These are phyloP conservation scores for Fusarium staphyleae DNA, from an alignment of 2,329 filamentous ascomycete species.

Conservation along the genomic window DNA sequence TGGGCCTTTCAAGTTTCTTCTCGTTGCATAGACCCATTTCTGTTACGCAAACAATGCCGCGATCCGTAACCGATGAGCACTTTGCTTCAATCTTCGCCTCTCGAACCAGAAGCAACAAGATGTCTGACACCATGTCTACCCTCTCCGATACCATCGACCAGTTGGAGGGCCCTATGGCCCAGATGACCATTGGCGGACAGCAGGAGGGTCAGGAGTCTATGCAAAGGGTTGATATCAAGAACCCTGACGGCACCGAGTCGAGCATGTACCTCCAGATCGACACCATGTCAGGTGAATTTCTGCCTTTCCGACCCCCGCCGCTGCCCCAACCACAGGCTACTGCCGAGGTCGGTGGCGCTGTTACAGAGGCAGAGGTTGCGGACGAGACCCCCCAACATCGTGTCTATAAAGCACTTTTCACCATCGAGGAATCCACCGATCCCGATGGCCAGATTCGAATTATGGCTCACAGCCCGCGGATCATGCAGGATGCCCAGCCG, in stretches of 20 bases:
- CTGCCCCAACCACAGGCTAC: constrained; percentile 68
- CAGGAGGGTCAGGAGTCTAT: constrained; percentile 55
- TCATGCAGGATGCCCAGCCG: constrained; percentile 58
- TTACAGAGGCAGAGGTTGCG: constrained; percentile 44
- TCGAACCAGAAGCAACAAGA: constrained; percentile 58
- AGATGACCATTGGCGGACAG: constrained; percentile 56
- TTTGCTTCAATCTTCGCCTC: constrained; percentile 85
- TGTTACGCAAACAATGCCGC: constrained; percentile 81
- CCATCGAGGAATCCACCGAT: constrained; percentile 71
- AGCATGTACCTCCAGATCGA: constrained; percentile 72
- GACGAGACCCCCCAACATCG: constrained; percentile 56
- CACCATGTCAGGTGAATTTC: constrained; percentile 72
- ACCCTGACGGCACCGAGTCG: constrained; percentile 63
- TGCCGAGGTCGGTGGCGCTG: constrained; percentile 48
- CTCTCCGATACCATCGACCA: constrained; percentile 66
- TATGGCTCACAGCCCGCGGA: constrained; percentile 65
- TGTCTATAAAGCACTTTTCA: constrained; percentile 70
- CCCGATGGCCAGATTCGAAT: constrained; percentile 66
- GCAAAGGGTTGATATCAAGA: constrained; percentile 60
- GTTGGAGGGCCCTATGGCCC: constrained; percentile 65
- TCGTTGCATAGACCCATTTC: constrained; percentile 94
- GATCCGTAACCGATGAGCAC: constrained; percentile 71
- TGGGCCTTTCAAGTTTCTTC: constrained; percentile 92
- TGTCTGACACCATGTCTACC: constrained; percentile 71
- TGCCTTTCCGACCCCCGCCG: constrained; percentile 87